Evolutionary conservation across 2,329 filamentous ascomycete genomes (phyloP), one percentile per base, ranked within the genome.

Genomic region (Fusarium pseudonygamai): DNA sequence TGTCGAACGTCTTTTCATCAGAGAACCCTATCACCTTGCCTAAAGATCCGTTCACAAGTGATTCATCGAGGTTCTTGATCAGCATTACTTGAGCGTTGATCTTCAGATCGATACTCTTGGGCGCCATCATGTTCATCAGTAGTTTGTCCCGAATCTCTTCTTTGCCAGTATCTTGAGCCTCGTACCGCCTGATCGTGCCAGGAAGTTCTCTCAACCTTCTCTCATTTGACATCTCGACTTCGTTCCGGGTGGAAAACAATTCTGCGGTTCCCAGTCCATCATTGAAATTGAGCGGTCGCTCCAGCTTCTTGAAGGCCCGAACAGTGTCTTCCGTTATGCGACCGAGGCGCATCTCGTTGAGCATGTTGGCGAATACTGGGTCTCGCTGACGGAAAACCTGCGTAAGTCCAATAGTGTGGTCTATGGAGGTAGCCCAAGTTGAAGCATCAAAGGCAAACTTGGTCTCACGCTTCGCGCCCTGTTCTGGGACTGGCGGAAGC

Each of bases 21-120:
- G 82, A 81, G 65, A 84, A 84, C 10, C 77, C 82, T 64, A 84
- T 87, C 9, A 99, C 93, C 69, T 93, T 95, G 30, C 96, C 96
- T 15, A 99, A 87, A 0, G 96, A 97, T 9, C 96, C 96, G 79
- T 99, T 99, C 75, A 98, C 96, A 1, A 99, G 87, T 1, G 90
- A 92, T 43, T 97, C 94, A 79, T 99, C 96, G 84, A 98, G 92
- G 77, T 99, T 99, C 82, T 99, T 99, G 86, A 99, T 98, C n/a
- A 99, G 86, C 96, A 99, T 99, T 49, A 99, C 97, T 80, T 99
- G 97, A 0, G 96, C 94, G 15, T 95, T 94, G 71, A 96, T 92
- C 82, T 98, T 98, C 36, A 99, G 84, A 39, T 93, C 90, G 26
- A 99, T 89, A 1, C 83, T 79, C 76, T 92, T 92, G 0, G 96